These are phyloP conservation scores for Boeremia lycopersici DNA, from an alignment of 2,329 filamentous ascomycete species.

Conservation along the genomic window DNA sequence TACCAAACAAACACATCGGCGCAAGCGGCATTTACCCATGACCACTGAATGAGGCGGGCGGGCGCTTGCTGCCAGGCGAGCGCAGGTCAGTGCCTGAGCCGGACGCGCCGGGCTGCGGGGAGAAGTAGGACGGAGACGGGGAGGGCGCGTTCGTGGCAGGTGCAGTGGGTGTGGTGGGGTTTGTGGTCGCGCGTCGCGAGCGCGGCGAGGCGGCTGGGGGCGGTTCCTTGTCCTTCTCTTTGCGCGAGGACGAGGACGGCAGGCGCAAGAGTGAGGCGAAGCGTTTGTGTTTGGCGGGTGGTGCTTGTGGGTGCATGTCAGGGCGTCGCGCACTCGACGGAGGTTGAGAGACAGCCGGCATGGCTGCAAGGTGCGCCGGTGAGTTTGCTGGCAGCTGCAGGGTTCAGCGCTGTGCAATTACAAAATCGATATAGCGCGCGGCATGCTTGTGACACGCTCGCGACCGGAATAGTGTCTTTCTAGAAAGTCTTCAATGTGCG, in stretches of 20 bases:
- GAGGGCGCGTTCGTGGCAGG: conserved; percentile 28
- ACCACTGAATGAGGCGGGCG: conserved; percentile 56
- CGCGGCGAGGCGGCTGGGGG: conserved; percentile 30
- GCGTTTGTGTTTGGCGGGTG: conserved; percentile 34
- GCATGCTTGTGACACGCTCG: conserved; percentile 27
- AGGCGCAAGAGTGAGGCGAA: conserved; percentile 38
- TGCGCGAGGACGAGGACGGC: conserved; percentile 32
- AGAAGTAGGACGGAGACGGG: conserved; percentile 39
- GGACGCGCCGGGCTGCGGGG: conserved; percentile 34
- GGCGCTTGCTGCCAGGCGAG: conserved; percentile 44
- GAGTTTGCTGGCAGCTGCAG: conserved; percentile 18
- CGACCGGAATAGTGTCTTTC: conserved; percentile 10
- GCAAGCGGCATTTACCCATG: conserved; percentile 39
- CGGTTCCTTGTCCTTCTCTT: conserved; percentile 14
- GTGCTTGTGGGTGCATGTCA: conserved; percentile 20
- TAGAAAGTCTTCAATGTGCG: conserved; percentile 6
- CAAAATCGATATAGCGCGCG: conserved; percentile 21
- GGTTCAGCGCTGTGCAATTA: conserved; percentile 16
- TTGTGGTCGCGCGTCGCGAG: conserved; percentile 28
- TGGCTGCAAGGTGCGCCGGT: conserved; percentile 19
- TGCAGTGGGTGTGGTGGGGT: conserved; percentile 35
- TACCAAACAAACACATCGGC: conserved; percentile 7
- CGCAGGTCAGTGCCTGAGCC: conserved; percentile 35
- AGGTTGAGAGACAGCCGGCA: conserved; percentile 13
- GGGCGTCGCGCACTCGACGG: conserved; percentile 8